Conservation (phyloP, 371 early-diverging fungal species). For the Phascolomyces articulosus region DNA sequence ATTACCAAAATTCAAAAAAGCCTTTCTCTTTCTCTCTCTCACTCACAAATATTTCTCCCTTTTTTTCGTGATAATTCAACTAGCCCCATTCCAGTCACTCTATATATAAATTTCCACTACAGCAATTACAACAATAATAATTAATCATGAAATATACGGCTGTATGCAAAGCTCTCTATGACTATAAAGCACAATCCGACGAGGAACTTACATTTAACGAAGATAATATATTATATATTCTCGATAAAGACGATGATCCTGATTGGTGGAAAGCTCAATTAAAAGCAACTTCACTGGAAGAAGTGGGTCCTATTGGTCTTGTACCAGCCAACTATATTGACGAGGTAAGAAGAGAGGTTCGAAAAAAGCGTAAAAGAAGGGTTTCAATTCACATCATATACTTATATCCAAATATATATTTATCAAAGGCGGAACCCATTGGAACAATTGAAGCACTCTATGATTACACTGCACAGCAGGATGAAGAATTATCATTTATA, state of each 20-base stretch:
- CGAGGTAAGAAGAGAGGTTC: constrained; percentile 42
- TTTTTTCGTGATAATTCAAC: not conserved
- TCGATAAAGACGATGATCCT: constrained; percentile 67
- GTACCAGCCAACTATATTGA: constrained; percentile 82
- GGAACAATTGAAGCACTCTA: constrained; percentile 72
- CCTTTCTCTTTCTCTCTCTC: constrained; percentile 2
- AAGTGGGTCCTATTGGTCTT: constrained; percentile 66
- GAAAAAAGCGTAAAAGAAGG: too few species aligned
- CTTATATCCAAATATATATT: not conserved
- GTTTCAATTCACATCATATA: too few species aligned
- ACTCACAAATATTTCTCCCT: not conserved
- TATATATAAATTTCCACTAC: too few species aligned
- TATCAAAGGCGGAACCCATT: constrained; percentile 38
- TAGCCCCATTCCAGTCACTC: not conserved
- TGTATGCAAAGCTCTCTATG: constrained; percentile 63
- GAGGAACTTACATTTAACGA: constrained; percentile 87
- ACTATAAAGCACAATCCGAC: constrained; percentile 80
- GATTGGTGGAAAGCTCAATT: constrained; percentile 82
- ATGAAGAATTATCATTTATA: constrained; percentile 77
- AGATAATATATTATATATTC: constrained; percentile 72
- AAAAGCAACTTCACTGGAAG: constrained; percentile 44
- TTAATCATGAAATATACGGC: constrained; percentile 42
- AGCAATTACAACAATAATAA: not conserved
- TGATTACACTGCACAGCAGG: constrained; percentile 74
- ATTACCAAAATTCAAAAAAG: too few species aligned